Conservation (phyloP, 2,329 filamentous ascomycete genomes). For the Alternaria sp. region DNA sequence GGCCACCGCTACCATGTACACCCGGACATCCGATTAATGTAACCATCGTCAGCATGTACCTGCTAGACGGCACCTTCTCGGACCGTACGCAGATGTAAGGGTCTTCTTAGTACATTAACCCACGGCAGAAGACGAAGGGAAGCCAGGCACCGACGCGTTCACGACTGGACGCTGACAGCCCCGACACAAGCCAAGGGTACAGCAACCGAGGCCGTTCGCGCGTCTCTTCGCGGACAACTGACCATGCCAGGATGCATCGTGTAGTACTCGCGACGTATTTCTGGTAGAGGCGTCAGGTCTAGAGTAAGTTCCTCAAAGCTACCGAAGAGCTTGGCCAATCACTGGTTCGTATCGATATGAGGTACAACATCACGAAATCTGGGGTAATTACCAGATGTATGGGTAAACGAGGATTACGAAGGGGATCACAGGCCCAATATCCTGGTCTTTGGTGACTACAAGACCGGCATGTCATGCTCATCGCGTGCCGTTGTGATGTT, state of each 20-base stretch:
- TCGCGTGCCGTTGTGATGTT: too few species aligned
- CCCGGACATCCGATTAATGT: neutral
- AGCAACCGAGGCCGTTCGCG: neutral
- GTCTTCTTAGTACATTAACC: neutral
- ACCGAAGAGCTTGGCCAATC: constrained; percentile 11
- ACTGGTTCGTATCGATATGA: constrained; percentile 12
- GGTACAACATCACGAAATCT: constrained; percentile 13
- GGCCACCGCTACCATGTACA: neutral
- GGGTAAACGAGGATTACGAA: neutral
- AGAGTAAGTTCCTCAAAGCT: neutral
- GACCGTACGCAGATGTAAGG: too few species aligned
- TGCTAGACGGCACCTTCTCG: neutral
- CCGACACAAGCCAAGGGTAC: neutral
- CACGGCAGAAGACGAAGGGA: neutral
- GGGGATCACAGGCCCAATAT: too few species aligned
- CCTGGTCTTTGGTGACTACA: neutral
- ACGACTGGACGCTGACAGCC: neutral
- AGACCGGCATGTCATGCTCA: neutral
- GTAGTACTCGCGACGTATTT: too few species aligned
- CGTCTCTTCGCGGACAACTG: too few species aligned
- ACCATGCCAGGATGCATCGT: too few species aligned
- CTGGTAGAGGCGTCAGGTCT: neutral
- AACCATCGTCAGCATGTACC: rapidly evolving
- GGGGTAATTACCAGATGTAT: constrained; percentile 15
- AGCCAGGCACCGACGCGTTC: neutral